A percentile compares a stretch with the other conserved stretches of the same genome.
These are phyloP conservation scores for Marvania coccoides DNA, from an alignment of 139 green algal genomes.

Conservation along the genomic window DNA sequence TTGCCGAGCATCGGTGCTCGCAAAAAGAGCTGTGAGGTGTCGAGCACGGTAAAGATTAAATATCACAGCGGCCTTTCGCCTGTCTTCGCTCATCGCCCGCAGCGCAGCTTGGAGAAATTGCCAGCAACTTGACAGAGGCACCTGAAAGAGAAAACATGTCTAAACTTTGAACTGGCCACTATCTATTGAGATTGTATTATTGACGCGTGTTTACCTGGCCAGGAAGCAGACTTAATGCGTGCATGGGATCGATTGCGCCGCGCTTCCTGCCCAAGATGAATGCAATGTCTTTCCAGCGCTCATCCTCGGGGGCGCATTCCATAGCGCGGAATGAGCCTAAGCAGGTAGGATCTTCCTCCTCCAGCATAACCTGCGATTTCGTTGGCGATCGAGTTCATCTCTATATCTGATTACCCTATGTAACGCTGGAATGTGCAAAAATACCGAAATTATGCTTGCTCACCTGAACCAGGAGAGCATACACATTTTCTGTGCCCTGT, in stretches of 20 bases:
- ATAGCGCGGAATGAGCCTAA: neutral
- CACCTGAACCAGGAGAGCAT: too few relatives aligned
- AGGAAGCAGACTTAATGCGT: constrained; percentile 55
- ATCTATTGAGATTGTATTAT: too few relatives aligned
- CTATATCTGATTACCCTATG: too few relatives aligned
- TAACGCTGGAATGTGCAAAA: too few relatives aligned
- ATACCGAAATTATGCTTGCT: too few relatives aligned
- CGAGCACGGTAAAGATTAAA: constrained; percentile 48
- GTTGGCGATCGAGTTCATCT: too few relatives aligned
- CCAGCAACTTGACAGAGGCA: constrained; percentile 41
- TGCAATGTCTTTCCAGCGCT: constrained; percentile 35
- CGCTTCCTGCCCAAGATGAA: constrained; percentile 41
- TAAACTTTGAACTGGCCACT: too few relatives aligned
- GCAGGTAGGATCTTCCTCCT: neutral
- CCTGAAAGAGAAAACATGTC: constrained; percentile 19
- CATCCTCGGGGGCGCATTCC: constrained; percentile 9
- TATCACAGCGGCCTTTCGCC: constrained; percentile 47
- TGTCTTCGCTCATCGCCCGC: constrained; percentile 39
- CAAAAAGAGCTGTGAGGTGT: constrained; percentile 49
- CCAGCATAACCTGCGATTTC: constrained; percentile 5
- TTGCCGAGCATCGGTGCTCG: constrained; percentile 21
- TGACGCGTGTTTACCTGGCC: too few relatives aligned
- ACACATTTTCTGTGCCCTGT: too few relatives aligned
- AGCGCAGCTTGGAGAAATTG: constrained; percentile 61
- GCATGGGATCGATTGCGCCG: constrained; percentile 29